phyloP scores from a whole-genome alignment of 139 green algal genomes.

The Chlorella sp. region DNA sequence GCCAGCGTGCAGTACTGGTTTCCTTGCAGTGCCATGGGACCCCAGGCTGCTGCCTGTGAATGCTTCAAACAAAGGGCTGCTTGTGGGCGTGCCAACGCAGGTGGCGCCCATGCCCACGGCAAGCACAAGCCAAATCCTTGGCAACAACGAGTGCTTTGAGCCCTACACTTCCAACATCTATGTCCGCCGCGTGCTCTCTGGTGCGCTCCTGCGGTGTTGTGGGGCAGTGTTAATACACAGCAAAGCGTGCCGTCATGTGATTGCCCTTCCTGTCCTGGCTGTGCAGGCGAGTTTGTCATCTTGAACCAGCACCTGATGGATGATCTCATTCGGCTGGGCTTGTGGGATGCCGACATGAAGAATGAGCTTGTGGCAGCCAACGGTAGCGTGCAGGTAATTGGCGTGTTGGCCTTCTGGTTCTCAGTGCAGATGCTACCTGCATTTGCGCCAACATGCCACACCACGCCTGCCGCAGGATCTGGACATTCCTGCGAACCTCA shows the following conservation, averaged over 20 bases:
- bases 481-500: slow-evolving; percentile 92
- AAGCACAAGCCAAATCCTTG: slow-evolving; percentile 88
- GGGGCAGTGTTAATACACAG: not conserved
- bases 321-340: slow-evolving; percentile 90
- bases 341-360: slow-evolving; percentile 95
- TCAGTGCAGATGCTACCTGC: too few species aligned
- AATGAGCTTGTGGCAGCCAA: slow-evolving; percentile 95
- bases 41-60: too few species aligned
- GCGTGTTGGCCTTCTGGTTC: too few species aligned
- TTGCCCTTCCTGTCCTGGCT: not conserved
- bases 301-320: slow-evolving; percentile 98
- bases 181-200: slow-evolving; percentile 94
- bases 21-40: too few species aligned
- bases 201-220: slow-evolving; percentile 56
- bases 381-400: slow-evolving; percentile 71
- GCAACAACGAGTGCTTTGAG: slow-evolving; percentile 99
- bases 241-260: not conserved
- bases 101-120: slow-evolving; percentile 98
- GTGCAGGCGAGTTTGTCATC: slow-evolving; percentile 93
- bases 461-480: too few species aligned
- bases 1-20: too few species aligned
- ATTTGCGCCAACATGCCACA: too few species aligned
- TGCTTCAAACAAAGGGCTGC: too few species aligned
- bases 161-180: slow-evolving; percentile 99
- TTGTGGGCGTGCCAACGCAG: too few species aligned